These are phyloP conservation scores for Glycyrrhiza uralensis DNA, from an alignment of 306 rosid genomes.

Conservation along the genomic window DNA sequence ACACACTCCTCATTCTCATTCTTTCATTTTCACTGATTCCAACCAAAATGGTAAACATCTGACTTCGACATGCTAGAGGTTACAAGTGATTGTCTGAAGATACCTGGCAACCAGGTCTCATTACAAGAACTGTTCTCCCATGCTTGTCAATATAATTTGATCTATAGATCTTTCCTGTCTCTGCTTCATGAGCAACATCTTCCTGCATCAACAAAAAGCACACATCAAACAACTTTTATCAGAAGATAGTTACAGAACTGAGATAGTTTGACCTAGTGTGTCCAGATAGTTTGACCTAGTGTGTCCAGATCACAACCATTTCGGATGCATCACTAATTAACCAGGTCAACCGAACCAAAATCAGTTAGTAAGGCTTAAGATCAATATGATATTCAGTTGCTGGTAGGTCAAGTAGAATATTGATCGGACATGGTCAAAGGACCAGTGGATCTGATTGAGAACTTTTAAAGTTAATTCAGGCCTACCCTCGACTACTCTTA, in stretches of 20 bases:
- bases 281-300: not conserved
- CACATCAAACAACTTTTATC: not conserved
- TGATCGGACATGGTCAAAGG: slow-evolving; percentile 18
- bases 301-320: not conserved
- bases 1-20: not conserved
- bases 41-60: not conserved
- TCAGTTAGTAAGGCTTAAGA: not conserved
- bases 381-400: not conserved
- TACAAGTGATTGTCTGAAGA: slow-evolving; percentile 27
- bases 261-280: not conserved
- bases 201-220: slow-evolving; percentile 45
- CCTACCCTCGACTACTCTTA: not conserved
- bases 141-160: slow-evolving; percentile 61
- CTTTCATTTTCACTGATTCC: slow-evolving; percentile 4
- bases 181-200: slow-evolving; percentile 74
- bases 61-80: slow-evolving; percentile 10
- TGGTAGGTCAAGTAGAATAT: not conserved
- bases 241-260: not conserved
- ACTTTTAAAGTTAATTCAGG: not conserved
- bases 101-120: slow-evolving; percentile 89
- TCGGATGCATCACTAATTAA: not conserved
- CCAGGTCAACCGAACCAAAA: not conserved
- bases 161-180: slow-evolving; percentile 73
- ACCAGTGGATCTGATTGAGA: not conserved
- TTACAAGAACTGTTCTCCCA: slow-evolving; percentile 70